Conservation (phyloP, 345 rosid genomes). For the Toxicodendron radicans region DNA sequence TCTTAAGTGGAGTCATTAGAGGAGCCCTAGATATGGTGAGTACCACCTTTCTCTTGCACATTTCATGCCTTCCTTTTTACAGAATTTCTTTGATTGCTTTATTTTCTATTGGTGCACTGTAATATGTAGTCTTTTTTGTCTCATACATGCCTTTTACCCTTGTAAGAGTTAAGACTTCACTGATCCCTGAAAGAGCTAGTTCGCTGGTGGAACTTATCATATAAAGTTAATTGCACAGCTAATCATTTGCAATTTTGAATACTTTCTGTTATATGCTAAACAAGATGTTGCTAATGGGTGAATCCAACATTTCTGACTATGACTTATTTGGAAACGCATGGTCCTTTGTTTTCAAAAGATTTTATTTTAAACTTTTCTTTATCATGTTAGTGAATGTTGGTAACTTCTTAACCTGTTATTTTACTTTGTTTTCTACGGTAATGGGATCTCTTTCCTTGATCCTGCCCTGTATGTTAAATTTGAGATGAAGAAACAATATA, state of each 20-base stretch:
- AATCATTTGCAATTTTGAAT: neutral
- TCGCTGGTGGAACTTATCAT: neutral
- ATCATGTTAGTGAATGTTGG: neutral
- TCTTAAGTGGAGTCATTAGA: slow-evolving; percentile 84
- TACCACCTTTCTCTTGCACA: neutral
- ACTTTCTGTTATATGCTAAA: neutral
- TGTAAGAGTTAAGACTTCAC: neutral
- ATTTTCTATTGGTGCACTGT: neutral
- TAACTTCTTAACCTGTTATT: neutral
- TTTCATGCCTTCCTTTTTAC: neutral
- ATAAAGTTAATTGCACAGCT: neutral
- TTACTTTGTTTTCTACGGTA: neutral
- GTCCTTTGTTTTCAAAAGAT: neutral
- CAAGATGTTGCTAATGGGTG: neutral
- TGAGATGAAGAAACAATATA: neutral
- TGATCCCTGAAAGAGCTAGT: neutral
- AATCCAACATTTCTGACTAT: neutral
- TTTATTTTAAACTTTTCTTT: neutral
- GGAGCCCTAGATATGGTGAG: slow-evolving; percentile 94
- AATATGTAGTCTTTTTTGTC: neutral
- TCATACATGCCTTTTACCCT: neutral
- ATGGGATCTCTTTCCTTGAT: neutral
- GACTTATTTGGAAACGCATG: neutral
- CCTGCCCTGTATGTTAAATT: neutral
- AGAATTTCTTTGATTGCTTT: neutral